Evolutionary conservation across 1,284 basidiomycete genomes (phyloP), one percentile per base, ranked within the genome.

Genomic region (Dichomitus squalens): DNA sequence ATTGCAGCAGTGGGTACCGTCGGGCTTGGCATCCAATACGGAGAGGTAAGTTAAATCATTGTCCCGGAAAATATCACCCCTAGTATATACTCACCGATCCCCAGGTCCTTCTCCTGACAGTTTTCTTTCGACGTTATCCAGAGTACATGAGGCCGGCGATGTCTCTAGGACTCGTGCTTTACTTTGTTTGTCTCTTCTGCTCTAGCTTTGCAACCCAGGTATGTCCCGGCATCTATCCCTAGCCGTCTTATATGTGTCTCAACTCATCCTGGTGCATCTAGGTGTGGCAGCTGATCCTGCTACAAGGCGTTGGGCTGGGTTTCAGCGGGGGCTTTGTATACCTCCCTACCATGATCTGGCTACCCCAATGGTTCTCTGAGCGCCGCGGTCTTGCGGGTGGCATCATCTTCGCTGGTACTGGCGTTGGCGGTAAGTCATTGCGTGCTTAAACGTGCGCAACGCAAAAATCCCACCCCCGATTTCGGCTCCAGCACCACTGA

Each of bases 331-430:
- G 67, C 0, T 57, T 66, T 29, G 41, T 68, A 40, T 68, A 68
- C 51, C 62, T 66, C 35, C 68, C 68, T 2, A 61, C 66, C 52
- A 55, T 68, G 50, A 56, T 61, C 53, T 57, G 68, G 33, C 61
- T 69, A 8, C 57, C 66, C 20, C 60, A 63, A 38, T 65, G 65
- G 62, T 66, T 67, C 44, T 59, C 64, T 9, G 56, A 61, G 34
- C 65, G 66, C n/a, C n/a, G n/a, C n/a, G n/a, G n/a, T n/a, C n/a
- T n/a, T n/a, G n/a, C n/a, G n/a, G n/a, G n/a, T n/a, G 68, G 68
- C 3, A 66, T 70, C 46, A 68, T 72, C 51, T 70, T 70, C 52
- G 66, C 69, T 1, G 68, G 69, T 2, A 66, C 67, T 4, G 68
- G 69, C 33, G 53, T 70, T 7, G 69, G 69, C 9, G 68, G 69